These are phyloP conservation scores for Grigorovia humatica DNA, from an alignment of 805 yeast genomes.

Conservation along the genomic window DNA sequence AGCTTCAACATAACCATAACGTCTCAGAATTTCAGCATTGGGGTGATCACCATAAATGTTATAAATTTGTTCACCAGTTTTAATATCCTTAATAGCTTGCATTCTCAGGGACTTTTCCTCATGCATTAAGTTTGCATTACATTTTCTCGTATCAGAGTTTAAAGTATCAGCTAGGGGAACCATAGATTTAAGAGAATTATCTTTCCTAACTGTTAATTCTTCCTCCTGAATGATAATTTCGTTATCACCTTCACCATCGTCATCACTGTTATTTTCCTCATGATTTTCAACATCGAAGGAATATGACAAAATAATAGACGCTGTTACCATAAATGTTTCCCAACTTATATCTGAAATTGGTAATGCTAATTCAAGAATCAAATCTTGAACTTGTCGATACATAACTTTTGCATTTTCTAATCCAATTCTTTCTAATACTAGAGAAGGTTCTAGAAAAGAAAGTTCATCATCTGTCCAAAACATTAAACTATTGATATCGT, in stretches of 20 bases:
- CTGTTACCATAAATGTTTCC: conserved; percentile 59
- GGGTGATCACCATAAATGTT: conserved; percentile 89
- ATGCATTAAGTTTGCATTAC: conserved; percentile 63
- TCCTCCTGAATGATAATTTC: conserved; percentile 2
- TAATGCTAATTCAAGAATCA: conserved; percentile 13
- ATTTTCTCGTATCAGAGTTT: conserved; percentile 69
- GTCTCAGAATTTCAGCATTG: conserved; percentile 77
- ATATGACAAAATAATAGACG: conserved; percentile 77
- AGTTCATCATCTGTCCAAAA: conserved; percentile 68
- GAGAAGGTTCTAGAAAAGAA: conserved; percentile 52
- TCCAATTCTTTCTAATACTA: conserved; percentile 62
- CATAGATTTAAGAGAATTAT: conserved; percentile 61
- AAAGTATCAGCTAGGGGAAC: conserved; percentile 87
- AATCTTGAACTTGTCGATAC: conserved; percentile 33
- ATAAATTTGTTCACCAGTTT: conserved; percentile 62
- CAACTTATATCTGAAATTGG: conserved; percentile 29
- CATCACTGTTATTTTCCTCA: conserved; percentile 29
- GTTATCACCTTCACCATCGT: conserved; percentile 27
- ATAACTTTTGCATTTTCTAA: conserved; percentile 51
- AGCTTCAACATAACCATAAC: conserved; percentile 84
- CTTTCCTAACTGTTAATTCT: conserved; percentile 20
- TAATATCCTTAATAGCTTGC: conserved; percentile 54
- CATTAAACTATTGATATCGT: conserved; percentile 55
- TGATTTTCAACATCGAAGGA: conserved; percentile 69
- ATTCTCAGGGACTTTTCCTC: conserved; percentile 47